Conservation (phyloP, 1,139 yeast species). For the Magnusiomyces suaveolens region DNA sequence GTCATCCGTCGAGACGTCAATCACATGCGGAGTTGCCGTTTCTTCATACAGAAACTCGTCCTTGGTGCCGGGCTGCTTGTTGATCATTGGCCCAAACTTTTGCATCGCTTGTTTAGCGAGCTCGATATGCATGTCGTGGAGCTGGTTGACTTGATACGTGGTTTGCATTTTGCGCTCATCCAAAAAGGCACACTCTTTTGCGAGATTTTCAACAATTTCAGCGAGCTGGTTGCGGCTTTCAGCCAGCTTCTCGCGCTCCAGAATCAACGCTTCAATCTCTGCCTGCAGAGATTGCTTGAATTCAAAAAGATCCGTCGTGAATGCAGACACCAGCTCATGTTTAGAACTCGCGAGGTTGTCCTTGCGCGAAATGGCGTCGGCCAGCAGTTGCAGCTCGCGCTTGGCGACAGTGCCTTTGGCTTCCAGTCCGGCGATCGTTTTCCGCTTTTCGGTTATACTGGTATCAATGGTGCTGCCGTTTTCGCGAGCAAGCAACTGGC, state of each 20-base stretch:
- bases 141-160: constrained; percentile 21
- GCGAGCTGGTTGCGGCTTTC: constrained; percentile 21
- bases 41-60: constrained; percentile 14
- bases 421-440: constrained; percentile 31
- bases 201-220: constrained; percentile 21
- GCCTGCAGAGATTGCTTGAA: constrained; percentile 25
- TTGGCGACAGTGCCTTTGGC: constrained; percentile 28
- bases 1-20: constrained; percentile 22
- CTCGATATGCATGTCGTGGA: constrained; percentile 33
- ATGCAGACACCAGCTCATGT: constrained; percentile 22
- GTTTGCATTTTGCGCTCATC: constrained; percentile 32
- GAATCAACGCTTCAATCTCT: constrained; percentile 30
- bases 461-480: constrained; percentile 20
- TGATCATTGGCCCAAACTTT: constrained; percentile 3
- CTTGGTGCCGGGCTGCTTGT: background rate
- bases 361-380: constrained; percentile 16
- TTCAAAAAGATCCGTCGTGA: constrained; percentile 23
- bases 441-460: constrained; percentile 28
- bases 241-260: constrained; percentile 28
- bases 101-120: constrained; percentile 16
- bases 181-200: constrained; percentile 23
- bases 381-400: constrained; percentile 27
- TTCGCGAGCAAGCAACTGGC: constrained; percentile 19
- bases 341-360: constrained; percentile 18
- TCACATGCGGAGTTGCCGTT: constrained; percentile 29